Conservation (phyloP, 225 moss, liverwort and hornwort species). For the Physcomitrium patens region DNA sequence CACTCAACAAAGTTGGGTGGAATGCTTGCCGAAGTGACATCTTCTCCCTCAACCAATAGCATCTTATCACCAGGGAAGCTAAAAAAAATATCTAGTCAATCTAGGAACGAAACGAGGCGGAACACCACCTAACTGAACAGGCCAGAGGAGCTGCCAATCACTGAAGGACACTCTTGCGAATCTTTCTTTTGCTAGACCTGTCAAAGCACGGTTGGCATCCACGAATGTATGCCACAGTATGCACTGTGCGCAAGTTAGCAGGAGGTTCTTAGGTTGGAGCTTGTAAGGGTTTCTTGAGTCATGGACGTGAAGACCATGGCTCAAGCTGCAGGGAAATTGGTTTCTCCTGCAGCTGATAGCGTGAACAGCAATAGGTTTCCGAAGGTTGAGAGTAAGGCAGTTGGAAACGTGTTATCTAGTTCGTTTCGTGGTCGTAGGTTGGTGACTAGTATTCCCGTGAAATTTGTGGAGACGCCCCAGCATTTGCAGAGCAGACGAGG, state of each 20-base stretch:
- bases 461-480: conserved; percentile 6
- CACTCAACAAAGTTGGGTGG: no score
- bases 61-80: conserved; percentile 20
- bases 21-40: neutral
- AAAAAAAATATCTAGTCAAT: conserved; percentile 11
- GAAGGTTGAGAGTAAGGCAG: conserved; percentile 27
- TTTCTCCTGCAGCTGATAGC: conserved; percentile 26
- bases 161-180: neutral
- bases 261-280: neutral
- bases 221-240: neutral
- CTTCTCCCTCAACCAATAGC: conserved; percentile 3
- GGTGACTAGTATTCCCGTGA: conserved; percentile 27
- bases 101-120: neutral
- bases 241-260: neutral
- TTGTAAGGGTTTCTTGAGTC: neutral
- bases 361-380: conserved; percentile 18
- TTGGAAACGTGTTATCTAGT: conserved; percentile 20
- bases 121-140: neutral
- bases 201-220: neutral
- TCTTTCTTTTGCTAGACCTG: conserved; percentile 8
- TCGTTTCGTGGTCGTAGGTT: conserved; percentile 45
- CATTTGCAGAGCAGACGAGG: conserved; percentile 27
- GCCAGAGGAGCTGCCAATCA: neutral
- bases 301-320: conserved; percentile 48
- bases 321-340: conserved; percentile 38